Evolutionary conservation across 2,329 filamentous ascomycete species (phyloP).

Genomic region (Fusarium sp.): DNA sequence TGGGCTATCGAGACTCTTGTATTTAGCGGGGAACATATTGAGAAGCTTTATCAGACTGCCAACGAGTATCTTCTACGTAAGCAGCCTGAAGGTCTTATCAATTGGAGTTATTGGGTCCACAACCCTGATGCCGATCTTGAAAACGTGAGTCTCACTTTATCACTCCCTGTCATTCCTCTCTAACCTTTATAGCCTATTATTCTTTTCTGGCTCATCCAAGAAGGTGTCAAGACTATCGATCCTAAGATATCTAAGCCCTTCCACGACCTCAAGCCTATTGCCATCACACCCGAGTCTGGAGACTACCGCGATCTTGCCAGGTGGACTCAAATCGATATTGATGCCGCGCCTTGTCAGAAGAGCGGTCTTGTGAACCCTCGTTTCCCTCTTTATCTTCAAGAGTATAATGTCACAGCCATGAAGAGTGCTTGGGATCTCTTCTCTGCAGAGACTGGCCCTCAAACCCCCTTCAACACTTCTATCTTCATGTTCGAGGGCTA

Average conservation of each 20-base stretch:
- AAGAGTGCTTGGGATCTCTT: constrained; percentile 38
- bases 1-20: constrained; percentile 55
- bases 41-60: constrained; percentile 60
- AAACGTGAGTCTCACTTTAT: constrained; percentile 49
- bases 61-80: constrained; percentile 61
- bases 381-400: constrained; percentile 45
- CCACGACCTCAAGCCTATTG: constrained; percentile 57
- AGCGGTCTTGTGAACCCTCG: constrained; percentile 44
- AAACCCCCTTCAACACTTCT: constrained; percentile 39
- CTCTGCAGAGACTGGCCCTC: constrained; percentile 18
- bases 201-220: constrained; percentile 59
- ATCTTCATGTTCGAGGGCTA: constrained; percentile 71
- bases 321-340: constrained; percentile 41
- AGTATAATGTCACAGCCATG: constrained; percentile 37
- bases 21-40: constrained; percentile 64
- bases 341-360: constrained; percentile 42
- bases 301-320: constrained; percentile 42
- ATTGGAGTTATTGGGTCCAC: constrained; percentile 64
- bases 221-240: constrained; percentile 59
- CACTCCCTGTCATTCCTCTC: accelerated
- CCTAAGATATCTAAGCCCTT: constrained; percentile 59
- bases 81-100: constrained; percentile 60
- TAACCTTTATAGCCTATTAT: constrained; percentile 55
- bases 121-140: constrained; percentile 57
- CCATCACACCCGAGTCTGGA: constrained; percentile 43